Percentiles rank a stretch among this genome's conserved stretches.
These are phyloP conservation scores for Cercophora newfieldiana DNA, from an alignment of 495 filamentous ascomycete genomes.

Conservation along the genomic window DNA sequence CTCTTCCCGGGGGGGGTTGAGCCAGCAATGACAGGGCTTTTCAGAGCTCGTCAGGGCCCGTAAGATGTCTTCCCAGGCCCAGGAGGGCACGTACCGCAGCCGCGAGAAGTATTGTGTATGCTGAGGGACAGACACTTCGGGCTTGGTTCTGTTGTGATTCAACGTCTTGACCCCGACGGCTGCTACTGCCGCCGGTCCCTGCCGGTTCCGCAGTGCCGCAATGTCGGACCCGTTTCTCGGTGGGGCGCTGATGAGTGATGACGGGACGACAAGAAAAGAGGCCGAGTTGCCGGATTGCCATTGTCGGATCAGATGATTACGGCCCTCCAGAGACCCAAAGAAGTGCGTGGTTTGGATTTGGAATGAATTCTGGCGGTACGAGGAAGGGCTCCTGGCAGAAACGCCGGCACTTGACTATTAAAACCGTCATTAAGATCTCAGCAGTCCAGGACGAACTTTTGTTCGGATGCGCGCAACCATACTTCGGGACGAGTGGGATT, in stretches of 20 bases:
- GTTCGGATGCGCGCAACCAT: slow-evolving; percentile 26
- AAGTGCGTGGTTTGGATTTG: slow-evolving; percentile 13
- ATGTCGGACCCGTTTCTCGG: background rate
- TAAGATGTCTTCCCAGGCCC: too few species aligned
- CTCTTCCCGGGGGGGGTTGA: too few species aligned
- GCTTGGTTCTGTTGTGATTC: background rate
- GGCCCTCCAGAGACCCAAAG: background rate
- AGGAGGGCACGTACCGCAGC: too few species aligned
- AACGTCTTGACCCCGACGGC: background rate
- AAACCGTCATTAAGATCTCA: slow-evolving; percentile 24
- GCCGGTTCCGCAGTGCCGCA: background rate
- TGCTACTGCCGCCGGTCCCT: slow-evolving; percentile 3
- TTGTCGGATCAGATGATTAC: slow-evolving; percentile 17
- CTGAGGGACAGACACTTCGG: background rate
- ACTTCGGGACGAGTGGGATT: slow-evolving; percentile 23
- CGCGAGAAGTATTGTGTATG: too few species aligned
- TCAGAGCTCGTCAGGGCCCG: too few species aligned
- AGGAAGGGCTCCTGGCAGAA: slow-evolving; percentile 20
- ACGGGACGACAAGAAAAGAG: background rate
- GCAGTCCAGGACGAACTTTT: slow-evolving; percentile 31
- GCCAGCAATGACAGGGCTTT: too few species aligned
- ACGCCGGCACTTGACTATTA: slow-evolving; percentile 37
- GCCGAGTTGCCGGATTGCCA: slow-evolving; percentile 1
- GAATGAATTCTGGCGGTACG: slow-evolving; percentile 8
- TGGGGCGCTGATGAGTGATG: background rate